Conservation (phyloP, 2,329 filamentous ascomycete species). For the Zymoseptoria ardabiliae region DNA sequence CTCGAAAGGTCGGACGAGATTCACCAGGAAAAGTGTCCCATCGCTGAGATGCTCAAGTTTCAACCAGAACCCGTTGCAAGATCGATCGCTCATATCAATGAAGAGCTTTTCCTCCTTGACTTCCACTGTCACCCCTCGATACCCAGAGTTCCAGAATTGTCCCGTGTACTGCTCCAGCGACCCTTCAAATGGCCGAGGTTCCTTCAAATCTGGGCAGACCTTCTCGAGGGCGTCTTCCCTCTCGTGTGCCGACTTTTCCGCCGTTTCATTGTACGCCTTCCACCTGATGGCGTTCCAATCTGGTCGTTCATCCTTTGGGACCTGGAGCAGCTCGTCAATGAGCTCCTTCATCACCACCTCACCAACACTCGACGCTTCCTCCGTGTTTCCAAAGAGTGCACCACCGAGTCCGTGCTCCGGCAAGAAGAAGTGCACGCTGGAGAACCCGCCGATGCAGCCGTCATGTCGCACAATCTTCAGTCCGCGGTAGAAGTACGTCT, state of each 20-base stretch:
- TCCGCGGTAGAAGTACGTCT: slow-evolving; percentile 26
- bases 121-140: slow-evolving; percentile 22
- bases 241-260: slow-evolving; percentile 1
- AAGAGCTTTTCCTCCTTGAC: slow-evolving; percentile 24
- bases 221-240: slow-evolving; percentile 7
- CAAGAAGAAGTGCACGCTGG: slow-evolving; percentile 23
- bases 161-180: slow-evolving; percentile 21
- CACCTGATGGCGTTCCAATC: slow-evolving; percentile 13
- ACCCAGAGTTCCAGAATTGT: slow-evolving; percentile 23
- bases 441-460: slow-evolving; percentile 25
- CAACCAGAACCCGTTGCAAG: slow-evolving; percentile 24
- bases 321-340: slow-evolving; percentile 20
- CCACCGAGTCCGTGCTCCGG: slow-evolving; percentile 25
- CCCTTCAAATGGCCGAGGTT: slow-evolving; percentile 9
- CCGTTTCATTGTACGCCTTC: background rate
- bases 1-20: slow-evolving; percentile 6
- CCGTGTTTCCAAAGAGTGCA: slow-evolving; percentile 26
- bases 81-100: slow-evolving; percentile 30
- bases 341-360: slow-evolving; percentile 18
- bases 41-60: slow-evolving; percentile 27
- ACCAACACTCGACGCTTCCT: slow-evolving; percentile 9
- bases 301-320: slow-evolving; percentile 13
- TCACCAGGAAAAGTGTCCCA: slow-evolving; percentile 23
- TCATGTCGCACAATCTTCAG: slow-evolving; percentile 26
- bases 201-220: slow-evolving; percentile 6